Conservation (phyloP, 345 rosid species). For the Microcos paniculata region DNA sequence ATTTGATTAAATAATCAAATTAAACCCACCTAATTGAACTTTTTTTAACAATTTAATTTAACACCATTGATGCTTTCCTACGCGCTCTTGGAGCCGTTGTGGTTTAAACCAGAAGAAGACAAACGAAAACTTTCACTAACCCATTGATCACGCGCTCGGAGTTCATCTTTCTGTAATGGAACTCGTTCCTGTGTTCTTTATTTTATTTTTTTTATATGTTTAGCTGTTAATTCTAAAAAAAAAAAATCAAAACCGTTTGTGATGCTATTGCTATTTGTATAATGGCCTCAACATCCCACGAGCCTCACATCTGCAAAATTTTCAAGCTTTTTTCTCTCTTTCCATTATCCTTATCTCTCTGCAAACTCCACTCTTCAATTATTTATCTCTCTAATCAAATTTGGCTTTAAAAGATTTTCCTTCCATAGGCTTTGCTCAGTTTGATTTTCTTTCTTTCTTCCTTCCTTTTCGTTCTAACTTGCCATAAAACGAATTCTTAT, state of each 20-base stretch:
- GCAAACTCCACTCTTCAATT: slow-evolving; percentile 31
- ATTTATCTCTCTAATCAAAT: slow-evolving; percentile 19
- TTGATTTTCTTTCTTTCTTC: slow-evolving; percentile 13
- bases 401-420: not conserved
- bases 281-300: slow-evolving; percentile 56
- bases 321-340: slow-evolving; percentile 23
- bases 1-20: not conserved
- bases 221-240: not conserved
- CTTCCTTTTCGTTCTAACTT: slow-evolving; percentile 18
- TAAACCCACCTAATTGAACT: not conserved
- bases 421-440: not conserved
- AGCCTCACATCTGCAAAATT: slow-evolving; percentile 35
- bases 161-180: not conserved
- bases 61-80: not conserved
- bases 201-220: not conserved
- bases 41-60: too few species aligned
- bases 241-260: slow-evolving; percentile 10
- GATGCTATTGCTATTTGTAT: slow-evolving; percentile 24
- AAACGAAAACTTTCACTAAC: not conserved
- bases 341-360: slow-evolving; percentile 29
- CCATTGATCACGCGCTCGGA: slow-evolving; percentile 12
- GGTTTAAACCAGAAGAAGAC: not conserved
- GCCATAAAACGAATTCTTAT: slow-evolving; percentile 23
- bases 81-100: slow-evolving; percentile 13
- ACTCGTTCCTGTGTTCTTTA: not conserved